A percentile compares a stretch with the other conserved stretches of the same genome.
These are phyloP conservation scores for Globisporangium camurandrum DNA, from an alignment of 352 stramenopile species.

Conservation along the genomic window DNA sequence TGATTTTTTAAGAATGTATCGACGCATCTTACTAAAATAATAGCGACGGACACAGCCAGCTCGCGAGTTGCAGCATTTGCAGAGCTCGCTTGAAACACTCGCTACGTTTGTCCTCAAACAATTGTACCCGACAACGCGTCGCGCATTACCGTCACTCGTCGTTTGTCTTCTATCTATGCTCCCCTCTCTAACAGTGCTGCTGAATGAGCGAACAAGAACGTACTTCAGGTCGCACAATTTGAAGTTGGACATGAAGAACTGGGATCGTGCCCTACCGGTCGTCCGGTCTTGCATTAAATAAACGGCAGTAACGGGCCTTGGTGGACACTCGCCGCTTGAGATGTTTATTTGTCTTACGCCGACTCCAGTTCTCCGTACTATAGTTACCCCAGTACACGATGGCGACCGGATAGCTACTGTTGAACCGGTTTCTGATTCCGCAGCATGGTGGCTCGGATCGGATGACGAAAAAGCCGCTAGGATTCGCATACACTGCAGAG, in stretches of 20 bases:
- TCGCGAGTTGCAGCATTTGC: not conserved
- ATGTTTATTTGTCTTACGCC: not conserved
- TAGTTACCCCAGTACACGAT: not conserved
- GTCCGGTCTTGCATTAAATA: not conserved
- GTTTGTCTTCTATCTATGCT: not conserved
- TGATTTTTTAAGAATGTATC: not conserved
- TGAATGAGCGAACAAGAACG: not conserved
- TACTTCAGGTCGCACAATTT: not conserved
- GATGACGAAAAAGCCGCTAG: not conserved
- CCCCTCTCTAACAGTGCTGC: not conserved
- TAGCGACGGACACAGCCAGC: not conserved
- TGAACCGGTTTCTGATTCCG: not conserved
- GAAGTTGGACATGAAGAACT: not conserved
- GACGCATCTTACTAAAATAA: not conserved
- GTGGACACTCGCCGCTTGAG: not conserved
- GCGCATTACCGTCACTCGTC: not conserved
- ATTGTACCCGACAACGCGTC: not conserved
- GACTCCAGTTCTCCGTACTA: not conserved
- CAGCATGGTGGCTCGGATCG: not conserved
- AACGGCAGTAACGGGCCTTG: not conserved
- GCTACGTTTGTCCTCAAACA: not conserved
- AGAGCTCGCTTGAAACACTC: not conserved
- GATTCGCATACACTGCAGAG: not conserved
- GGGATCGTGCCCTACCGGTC: not conserved
- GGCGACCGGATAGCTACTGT: not conserved